Percentiles rank a stretch among this genome's conserved stretches.
These are phyloP conservation scores for Cladosporium sp. DNA, from an alignment of 2,329 filamentous ascomycete species.

Conservation along the genomic window DNA sequence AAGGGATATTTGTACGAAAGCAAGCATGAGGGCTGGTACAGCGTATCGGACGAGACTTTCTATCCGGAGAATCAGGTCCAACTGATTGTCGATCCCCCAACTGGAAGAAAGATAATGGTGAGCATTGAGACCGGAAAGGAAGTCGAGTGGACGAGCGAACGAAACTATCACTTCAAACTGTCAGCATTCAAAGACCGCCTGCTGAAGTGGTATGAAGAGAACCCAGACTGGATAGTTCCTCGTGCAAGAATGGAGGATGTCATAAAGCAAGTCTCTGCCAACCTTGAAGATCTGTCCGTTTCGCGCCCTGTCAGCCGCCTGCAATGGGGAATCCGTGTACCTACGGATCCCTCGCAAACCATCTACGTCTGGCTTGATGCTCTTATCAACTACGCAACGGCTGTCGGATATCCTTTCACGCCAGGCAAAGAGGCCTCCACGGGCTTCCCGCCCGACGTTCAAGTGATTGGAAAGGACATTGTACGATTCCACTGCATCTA, in stretches of 20 bases:
- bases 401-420: constrained; percentile 77
- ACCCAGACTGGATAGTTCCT: constrained; percentile 74
- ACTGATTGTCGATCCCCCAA: constrained; percentile 68
- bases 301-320: constrained; percentile 75
- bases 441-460: constrained; percentile 86
- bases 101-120: constrained; percentile 76
- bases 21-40: constrained; percentile 94
- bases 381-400: constrained; percentile 87
- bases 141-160: constrained; percentile 91
- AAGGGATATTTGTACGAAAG: constrained; percentile 75
- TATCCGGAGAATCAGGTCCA: constrained; percentile 75
- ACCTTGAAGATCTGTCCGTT: constrained; percentile 81
- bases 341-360: constrained; percentile 76
- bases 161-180: constrained; percentile 91
- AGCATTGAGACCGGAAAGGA: constrained; percentile 78
- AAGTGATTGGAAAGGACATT: constrained; percentile 95
- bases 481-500: constrained; percentile 94
- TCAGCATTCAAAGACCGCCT: constrained; percentile 76
- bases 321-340: constrained; percentile 84
- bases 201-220: constrained; percentile 71
- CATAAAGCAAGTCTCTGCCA: constrained; percentile 66
- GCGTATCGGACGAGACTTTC: constrained; percentile 92
- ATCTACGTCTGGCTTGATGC: constrained; percentile 99
- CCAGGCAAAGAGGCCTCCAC: constrained; percentile 57
- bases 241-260: constrained; percentile 70